Conservation (phyloP, 2,329 filamentous ascomycete genomes). For the Metarhizium anisopliae region DNA sequence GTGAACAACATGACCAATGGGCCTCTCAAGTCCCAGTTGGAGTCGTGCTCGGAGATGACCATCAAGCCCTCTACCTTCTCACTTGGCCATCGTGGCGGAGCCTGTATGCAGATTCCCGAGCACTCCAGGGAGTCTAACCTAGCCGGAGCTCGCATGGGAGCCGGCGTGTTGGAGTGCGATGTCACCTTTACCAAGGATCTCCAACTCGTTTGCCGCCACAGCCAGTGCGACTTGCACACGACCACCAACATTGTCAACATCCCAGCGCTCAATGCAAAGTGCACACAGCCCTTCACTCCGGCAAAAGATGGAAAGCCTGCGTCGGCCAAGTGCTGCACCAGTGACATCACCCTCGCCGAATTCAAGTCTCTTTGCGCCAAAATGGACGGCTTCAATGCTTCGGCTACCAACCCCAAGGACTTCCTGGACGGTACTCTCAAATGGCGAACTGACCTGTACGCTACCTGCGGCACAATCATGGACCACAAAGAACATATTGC, state of each 20-base stretch:
- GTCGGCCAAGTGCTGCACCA: slow-evolving; percentile 60
- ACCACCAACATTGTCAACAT: slow-evolving; percentile 58
- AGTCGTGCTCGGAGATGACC: slow-evolving; percentile 46
- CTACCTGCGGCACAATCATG: slow-evolving; percentile 53
- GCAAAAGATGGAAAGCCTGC: slow-evolving; percentile 41
- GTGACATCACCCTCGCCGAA: slow-evolving; percentile 59
- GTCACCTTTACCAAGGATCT: slow-evolving; percentile 57
- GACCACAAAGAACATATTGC: slow-evolving; percentile 54
- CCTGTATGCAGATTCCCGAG: slow-evolving; percentile 55
- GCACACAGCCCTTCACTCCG: slow-evolving; percentile 51
- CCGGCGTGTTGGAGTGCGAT: slow-evolving; percentile 59
- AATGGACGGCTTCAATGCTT: slow-evolving; percentile 56
- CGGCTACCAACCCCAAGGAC: slow-evolving; percentile 46
- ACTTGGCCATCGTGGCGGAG: slow-evolving; percentile 55
- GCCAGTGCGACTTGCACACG: slow-evolving; percentile 58
- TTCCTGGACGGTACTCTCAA: slow-evolving; percentile 49
- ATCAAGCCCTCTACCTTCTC: slow-evolving; percentile 45
- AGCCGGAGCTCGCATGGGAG: slow-evolving; percentile 58
- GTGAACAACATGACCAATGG: slow-evolving; percentile 53
- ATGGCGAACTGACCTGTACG: slow-evolving; percentile 59
- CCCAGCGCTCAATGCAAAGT: slow-evolving; percentile 55
- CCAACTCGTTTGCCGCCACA: slow-evolving; percentile 59
- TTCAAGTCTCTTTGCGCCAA: slow-evolving; percentile 61
- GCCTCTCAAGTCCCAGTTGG: slow-evolving; percentile 49
- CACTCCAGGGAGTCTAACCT: slow-evolving; percentile 50